A percentile compares a stretch with the other conserved stretches of the same genome.
Conservation (phyloP, 257 asterid species). For the Scutellaria galericulata region DNA sequence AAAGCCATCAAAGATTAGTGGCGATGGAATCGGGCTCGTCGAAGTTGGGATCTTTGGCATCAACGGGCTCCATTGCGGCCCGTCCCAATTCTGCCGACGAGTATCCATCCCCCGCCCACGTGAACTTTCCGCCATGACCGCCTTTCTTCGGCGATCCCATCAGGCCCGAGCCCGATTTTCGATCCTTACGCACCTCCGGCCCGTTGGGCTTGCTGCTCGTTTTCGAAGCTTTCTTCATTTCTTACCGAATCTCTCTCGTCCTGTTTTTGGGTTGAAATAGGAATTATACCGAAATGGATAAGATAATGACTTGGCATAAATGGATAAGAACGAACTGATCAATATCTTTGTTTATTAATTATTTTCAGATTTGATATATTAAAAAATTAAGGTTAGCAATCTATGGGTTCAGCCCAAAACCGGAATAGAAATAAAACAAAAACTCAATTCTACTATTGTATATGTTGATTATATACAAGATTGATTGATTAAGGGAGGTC, state of each 20-base stretch:
- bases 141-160: conserved; percentile 88
- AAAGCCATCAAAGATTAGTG: neutral
- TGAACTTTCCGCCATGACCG: conserved; percentile 86
- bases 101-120: conserved; percentile 85
- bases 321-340: conserved; percentile 27
- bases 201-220: conserved; percentile 37
- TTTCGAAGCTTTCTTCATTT: conserved; percentile 57
- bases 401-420: too few relatives aligned
- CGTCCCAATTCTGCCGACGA: conserved; percentile 56
- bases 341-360: neutral
- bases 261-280: neutral
- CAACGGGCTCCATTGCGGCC: conserved; percentile 47
- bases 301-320: neutral
- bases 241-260: neutral
- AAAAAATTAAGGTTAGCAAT: too few relatives aligned
- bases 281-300: neutral
- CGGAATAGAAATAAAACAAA: too few relatives aligned
- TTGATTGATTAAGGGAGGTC: too few relatives aligned
- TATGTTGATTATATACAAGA: too few relatives aligned
- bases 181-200: conserved; percentile 52
- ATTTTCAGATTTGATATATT: too few relatives aligned
- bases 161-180: conserved; percentile 66
- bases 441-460: too few relatives aligned
- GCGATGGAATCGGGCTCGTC: conserved; percentile 51
- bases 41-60: conserved; percentile 61